phyloP scores from a whole-genome alignment of 2,329 filamentous ascomycete genomes.

The Aspergillus proliferans region DNA sequence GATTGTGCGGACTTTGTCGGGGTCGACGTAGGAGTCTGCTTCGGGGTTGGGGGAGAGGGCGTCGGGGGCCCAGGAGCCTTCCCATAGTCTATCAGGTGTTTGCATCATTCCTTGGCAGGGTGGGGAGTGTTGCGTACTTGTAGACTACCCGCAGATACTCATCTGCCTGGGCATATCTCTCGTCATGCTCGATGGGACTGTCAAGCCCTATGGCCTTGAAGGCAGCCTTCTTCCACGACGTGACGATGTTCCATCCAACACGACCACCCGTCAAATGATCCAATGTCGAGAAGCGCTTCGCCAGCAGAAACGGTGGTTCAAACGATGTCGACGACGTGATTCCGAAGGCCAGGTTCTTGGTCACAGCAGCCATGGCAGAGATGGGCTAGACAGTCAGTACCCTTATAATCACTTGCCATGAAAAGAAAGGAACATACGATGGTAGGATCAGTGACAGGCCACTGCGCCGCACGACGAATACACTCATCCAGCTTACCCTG shows the following conservation, averaged over 20 bases:
- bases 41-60: conserved; percentile 50
- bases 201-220: conserved; percentile 58
- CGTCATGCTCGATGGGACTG: conserved; percentile 54
- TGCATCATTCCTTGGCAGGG: neutral
- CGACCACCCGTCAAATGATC: conserved; percentile 58
- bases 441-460: conserved; percentile 59
- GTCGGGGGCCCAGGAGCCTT: conserved; percentile 53
- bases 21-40: conserved; percentile 53
- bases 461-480: conserved; percentile 57
- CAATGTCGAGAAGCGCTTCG: conserved; percentile 56
- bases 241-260: conserved; percentile 64
- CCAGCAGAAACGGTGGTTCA: conserved; percentile 56
- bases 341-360: conserved; percentile 57
- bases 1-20: conserved; percentile 54
- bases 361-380: conserved; percentile 61
- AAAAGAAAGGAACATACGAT: conserved; percentile 42
- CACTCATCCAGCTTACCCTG: conserved; percentile 55
- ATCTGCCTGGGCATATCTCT: conserved; percentile 56
- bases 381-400: conserved; percentile 43
- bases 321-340: conserved; percentile 60
- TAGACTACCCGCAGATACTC: conserved; percentile 58
- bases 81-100: conserved; percentile 41
- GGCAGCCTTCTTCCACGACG: conserved; percentile 56
- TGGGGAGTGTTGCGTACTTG: conserved; percentile 39
- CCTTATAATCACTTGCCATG: neutral